Conservation (phyloP, 177 flowering plant genomes). For the Vitis hybrid region DNA sequence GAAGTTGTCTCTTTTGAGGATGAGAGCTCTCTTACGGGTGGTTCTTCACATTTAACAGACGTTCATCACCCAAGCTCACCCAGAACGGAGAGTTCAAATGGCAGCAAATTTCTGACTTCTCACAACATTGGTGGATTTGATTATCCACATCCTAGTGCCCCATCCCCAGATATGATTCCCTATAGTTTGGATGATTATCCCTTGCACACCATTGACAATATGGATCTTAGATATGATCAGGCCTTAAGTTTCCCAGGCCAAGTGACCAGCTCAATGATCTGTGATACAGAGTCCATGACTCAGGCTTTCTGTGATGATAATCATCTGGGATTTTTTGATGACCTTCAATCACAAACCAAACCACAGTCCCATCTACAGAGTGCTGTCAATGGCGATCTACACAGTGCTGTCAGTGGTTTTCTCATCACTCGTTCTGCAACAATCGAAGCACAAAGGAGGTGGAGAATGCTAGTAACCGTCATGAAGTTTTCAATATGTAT, state of each 20-base stretch:
- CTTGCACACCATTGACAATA: constrained; percentile 30
- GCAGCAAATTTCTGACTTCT: constrained; percentile 24
- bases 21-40: constrained; percentile 30
- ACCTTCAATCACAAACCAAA: constrained; percentile 35
- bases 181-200: constrained; percentile 46
- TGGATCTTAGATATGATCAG: constrained; percentile 44
- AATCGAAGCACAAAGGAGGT: constrained; percentile 48
- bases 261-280: constrained; percentile 32
- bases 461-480: constrained; percentile 58
- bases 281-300: constrained; percentile 35
- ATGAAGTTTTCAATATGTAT: constrained; percentile 55
- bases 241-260: constrained; percentile 29
- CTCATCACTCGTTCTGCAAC: constrained; percentile 25
- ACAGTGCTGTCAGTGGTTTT: constrained; percentile 12
- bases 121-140: constrained; percentile 34
- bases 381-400: constrained; percentile 30
- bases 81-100: constrained; percentile 30
- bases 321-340: constrained; percentile 42
- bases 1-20: constrained; percentile 51
- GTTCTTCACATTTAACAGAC: constrained; percentile 29
- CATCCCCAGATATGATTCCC: constrained; percentile 54
- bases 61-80: constrained; percentile 33
- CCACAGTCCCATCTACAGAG: constrained; percentile 39
- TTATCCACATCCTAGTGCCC: constrained; percentile 29
- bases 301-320: constrained; percentile 50